Base-by-base conservation (phyloP, 1,139 yeast species). In the Taphrina pruni region DNA sequence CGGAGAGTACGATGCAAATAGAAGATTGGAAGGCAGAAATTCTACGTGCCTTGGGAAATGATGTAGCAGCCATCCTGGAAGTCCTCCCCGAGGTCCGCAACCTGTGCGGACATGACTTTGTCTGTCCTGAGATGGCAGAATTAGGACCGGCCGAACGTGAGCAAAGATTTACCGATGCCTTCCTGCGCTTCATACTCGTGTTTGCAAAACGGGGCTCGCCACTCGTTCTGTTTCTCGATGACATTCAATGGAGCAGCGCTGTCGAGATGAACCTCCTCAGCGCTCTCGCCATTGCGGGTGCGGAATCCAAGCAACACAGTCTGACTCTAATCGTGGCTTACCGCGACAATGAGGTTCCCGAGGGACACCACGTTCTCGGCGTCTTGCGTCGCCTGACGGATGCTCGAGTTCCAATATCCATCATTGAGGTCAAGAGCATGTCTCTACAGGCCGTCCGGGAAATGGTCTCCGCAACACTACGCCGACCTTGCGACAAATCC, bases 331-430 rank as follows among this genome's bases (percentile, higher is more conserved):
- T 66, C 43, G 45, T 58, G 8, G 69, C 69, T 6, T 66, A 58
- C 36, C 65, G 69, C 6, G 69, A 66, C 60, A 58, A 66, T 20
- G 69, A 66, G 43, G 65, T 66, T 6, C 35, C 39, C 12, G 65
- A 58, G 6, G 69, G 61, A 3, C 69, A 66, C 35, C 61, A 58
- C 35, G 69, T 51, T 5, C 45, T 58, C 2, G 32, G 38, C 36
- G 52, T 60, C 43, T 36, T 60, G 26, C 56, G 62, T 12, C 51
- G 36, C 32, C 36, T 65, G 36, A 36, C 36, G 14, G 62, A 45
- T 21, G 68, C 60, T 7, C 12, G 50, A 20, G 61, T 52, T 9
- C 32, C 65, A n/a, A 50, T 60, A 9, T 26, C 35, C 43, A 54
- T 54, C 41, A 46, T 66, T 6, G 61, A 66, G 36, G 45, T 66